phyloP scores from a whole-genome alignment of 2,329 filamentous ascomycete species.

The Tolypocladium endophyticum region DNA sequence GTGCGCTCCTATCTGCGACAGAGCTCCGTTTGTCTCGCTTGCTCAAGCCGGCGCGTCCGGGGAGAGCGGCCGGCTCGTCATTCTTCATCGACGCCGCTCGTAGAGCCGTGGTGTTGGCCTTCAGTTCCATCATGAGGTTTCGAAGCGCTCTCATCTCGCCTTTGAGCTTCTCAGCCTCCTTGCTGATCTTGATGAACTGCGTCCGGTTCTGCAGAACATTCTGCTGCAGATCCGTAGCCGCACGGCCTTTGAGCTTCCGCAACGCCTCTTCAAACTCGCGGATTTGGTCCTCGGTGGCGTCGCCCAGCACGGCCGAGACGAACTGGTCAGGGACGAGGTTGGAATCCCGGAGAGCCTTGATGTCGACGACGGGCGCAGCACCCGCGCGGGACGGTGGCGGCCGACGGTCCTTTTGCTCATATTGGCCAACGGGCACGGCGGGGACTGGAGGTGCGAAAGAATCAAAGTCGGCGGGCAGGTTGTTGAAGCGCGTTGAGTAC shows the following conservation, averaged over 20 bases:
- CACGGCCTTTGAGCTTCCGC: conserved; percentile 65
- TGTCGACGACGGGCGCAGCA: conserved; percentile 58
- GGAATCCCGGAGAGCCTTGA: conserved; percentile 69
- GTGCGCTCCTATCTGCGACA: conserved; percentile 57
- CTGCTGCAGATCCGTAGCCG: conserved; percentile 77
- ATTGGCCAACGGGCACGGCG: conserved; percentile 50
- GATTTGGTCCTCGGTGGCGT: conserved; percentile 82
- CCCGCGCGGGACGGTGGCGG: conserved; percentile 42
- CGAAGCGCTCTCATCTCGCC: conserved; percentile 86
- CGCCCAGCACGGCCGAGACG: conserved; percentile 61
- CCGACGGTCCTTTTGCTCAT: conserved; percentile 39
- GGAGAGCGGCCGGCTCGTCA: conserved; percentile 35
- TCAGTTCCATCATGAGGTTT: conserved; percentile 87
- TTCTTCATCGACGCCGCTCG: conserved; percentile 45
- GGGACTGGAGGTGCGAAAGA: conserved; percentile 65
- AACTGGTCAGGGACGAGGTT: conserved; percentile 72
- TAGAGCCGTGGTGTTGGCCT: conserved; percentile 60
- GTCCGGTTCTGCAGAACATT: conserved; percentile 95
- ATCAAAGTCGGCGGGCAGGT: conserved; percentile 59
- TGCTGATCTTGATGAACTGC: conserved; percentile 98
- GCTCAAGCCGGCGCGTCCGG: conserved; percentile 46
- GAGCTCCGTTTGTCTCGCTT: conserved; percentile 81
- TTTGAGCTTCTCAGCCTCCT: conserved; percentile 96
- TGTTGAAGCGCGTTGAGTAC: conserved; percentile 88
- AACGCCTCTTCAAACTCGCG: conserved; percentile 68